Evolutionary conservation across 768 basidiomycete species (phyloP), one percentile per base, ranked within the genome.

Genomic region (Crucibulum laeve): DNA sequence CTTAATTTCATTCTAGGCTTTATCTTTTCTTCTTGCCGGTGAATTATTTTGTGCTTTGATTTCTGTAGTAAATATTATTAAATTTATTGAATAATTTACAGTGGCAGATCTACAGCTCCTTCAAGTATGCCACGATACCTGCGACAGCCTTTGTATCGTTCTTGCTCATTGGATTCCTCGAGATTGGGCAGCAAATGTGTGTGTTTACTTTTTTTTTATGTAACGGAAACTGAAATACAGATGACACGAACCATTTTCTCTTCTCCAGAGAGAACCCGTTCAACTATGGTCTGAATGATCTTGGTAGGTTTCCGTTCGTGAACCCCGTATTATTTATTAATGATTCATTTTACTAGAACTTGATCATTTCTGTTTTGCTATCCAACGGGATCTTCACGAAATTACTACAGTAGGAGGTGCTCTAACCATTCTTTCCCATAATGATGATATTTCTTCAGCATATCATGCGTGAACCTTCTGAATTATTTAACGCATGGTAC

Each of bases 341-440:
- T 42, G 15, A 24, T 15, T 35, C 43, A 55, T 45, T 45, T 53
- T 42, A 38, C 4, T 44, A 74, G 78, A 80, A 53, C 66, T 86
- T 24, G 84, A 87, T 56, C 57, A 63, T 30, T 85, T 82, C 68
- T 83, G 81, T 51, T 61, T 79, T 7, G 58, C 70, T n/a, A 73
- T 87, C 46, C 72, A 79, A 50, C 65, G 77, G 13, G 82, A 85
- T 50, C 66, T 87, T 1, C 77, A 80, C 40, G 79, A 84, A 57
- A 79, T 87, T 52, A 84, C 82, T 2, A 73, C 78, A 43, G 81
- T 83, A 57, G 30, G 79, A 63, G 19, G n/a, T 17, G n/a, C 38
- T 35, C 5, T 32, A n/a, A 13, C 8, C 5, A 15, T 26, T 7
- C n/a, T 5, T 5, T 5, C 32, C 10, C 40, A 18, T 13, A 5